These are phyloP conservation scores for Passiflora organensis DNA, from an alignment of 345 rosid species.

Conservation along the genomic window DNA sequence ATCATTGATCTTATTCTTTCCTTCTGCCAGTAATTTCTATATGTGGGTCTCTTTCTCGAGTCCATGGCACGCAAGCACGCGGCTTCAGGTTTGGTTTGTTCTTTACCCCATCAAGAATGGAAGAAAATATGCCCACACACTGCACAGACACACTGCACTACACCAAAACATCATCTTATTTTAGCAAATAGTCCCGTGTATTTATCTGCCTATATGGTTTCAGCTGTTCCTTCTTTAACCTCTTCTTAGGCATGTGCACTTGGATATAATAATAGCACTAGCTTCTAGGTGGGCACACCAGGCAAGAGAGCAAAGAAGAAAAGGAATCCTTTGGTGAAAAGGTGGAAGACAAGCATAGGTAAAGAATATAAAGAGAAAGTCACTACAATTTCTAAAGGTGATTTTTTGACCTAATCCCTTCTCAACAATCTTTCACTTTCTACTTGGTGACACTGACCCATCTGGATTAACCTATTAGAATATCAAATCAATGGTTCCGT, in stretches of 20 bases:
- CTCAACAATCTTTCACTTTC: conserved; percentile 3
- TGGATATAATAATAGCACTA: neutral
- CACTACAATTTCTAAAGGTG: neutral
- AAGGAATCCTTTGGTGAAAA: neutral
- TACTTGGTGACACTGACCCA: neutral
- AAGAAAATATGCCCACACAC: neutral
- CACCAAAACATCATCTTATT: neutral
- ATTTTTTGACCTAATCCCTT: conserved; percentile 10
- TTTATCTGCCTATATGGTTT: too few species aligned
- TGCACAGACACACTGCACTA: neutral
- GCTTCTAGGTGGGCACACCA: conserved; percentile 1
- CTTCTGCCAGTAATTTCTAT: neutral
- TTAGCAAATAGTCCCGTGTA: too few species aligned
- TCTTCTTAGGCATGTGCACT: conserved; percentile 6
- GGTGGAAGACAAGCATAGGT: neutral
- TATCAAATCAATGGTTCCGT: too few species aligned
- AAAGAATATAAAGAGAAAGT: neutral
- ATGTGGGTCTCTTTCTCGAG: neutral
- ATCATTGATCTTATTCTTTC: too few species aligned
- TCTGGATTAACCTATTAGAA: neutral
- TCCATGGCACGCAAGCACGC: conserved; percentile 7
- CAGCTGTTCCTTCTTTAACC: too few species aligned
- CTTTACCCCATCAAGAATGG: neutral
- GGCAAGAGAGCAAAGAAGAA: neutral
- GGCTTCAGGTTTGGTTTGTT: conserved; percentile 8